Evolutionary conservation across 2,329 filamentous ascomycete genomes (phyloP).

Genomic region (Penicillium rolfsii): DNA sequence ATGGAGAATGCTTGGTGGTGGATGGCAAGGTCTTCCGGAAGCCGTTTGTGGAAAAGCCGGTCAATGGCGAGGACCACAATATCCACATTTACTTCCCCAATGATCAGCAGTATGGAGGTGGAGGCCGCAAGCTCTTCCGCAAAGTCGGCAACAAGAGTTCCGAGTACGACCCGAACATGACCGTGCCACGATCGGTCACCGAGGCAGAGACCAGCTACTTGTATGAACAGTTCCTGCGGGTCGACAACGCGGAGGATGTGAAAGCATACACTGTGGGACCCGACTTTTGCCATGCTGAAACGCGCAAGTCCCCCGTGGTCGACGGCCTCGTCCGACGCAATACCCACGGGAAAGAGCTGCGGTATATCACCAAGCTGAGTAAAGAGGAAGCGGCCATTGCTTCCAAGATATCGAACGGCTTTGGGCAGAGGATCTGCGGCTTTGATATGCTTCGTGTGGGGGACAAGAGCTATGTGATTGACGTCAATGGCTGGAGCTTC

Average conservation of each 20-base stretch:
- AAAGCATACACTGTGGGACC: conserved; percentile 97
- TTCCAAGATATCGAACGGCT: conserved; percentile 83
- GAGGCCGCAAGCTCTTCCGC: conserved; percentile 87
- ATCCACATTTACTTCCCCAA: conserved; percentile 97
- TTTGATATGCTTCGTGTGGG: conserved; percentile 89
- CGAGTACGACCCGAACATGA: conserved; percentile 80
- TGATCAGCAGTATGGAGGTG: conserved; percentile 72
- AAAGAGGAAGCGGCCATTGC: conserved; percentile 83
- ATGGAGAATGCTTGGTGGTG: conserved; percentile 84
- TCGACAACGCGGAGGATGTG: conserved; percentile 96
- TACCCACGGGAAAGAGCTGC: conserved; percentile 94
- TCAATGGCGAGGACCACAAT: conserved; percentile 98
- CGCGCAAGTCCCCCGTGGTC: conserved; percentile 93
- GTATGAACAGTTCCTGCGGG: conserved; percentile 95
- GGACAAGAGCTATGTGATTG: conserved; percentile 94
- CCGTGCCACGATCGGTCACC: conserved; percentile 75
- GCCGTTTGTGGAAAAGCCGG: conserved; percentile 97
- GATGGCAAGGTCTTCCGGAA: conserved; percentile 82
- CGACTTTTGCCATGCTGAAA: conserved; percentile 93
- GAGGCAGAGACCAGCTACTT: conserved; percentile 85
- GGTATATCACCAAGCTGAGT: conserved; percentile 86
- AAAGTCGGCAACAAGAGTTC: conserved; percentile 99
- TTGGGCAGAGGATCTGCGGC: conserved; percentile 92
- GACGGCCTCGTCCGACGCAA: conserved; percentile 95
- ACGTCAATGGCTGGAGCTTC: conserved; percentile 99